Base-by-base conservation (phyloP, 2,329 filamentous ascomycete species). In the Calonectria leucothoes region DNA sequence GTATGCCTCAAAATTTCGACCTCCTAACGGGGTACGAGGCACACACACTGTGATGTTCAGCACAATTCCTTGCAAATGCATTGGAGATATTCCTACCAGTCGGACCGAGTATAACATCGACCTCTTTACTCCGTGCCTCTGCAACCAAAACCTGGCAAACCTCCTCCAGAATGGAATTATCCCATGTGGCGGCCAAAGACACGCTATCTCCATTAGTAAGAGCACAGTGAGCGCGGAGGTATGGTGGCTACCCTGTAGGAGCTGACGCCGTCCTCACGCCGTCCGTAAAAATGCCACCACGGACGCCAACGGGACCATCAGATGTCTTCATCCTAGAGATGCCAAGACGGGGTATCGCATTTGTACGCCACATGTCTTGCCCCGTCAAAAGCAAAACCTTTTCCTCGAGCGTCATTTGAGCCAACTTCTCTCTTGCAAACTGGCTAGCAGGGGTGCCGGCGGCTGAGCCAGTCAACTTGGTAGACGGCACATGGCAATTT, bases 1-100 rank as follows among this genome's bases (percentile, higher is more conserved):
- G 66, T 84, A 83, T 39, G 82, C 83, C 73, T 86, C 84, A 61
- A 86, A 86, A 25, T 84, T 84, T 51, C 85, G 80, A 51, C 85
- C 85, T 15, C 84, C 84, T 0, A 86, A 79, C 0, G 85, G 85
- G 35, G 82, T 73, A 25, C 70, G 52, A 1, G 70, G 70, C 2
- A 77, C 69, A 20, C 75, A 75, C 1, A 76, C 68, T 65, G 2
- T n/a, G 37, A 6, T 31, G 3, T 3, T 65, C 8, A 25, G 7
- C 33, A 51, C 20, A 29, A n/a, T 25, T 7, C 15, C 2, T 27
- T 11, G 3, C 15, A 0, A 15, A 4, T 8, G 6, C 25, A 12
- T 17, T 10, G 2, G 3, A 1, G 11, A 12, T 0, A 1, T 0
- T 33, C 45, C n/a, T 70, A 69, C 69, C 73, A 27, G 71, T 77